phyloP scores from a whole-genome alignment of 2,329 filamentous ascomycete species.

The Microthyrium microscopicum region DNA sequence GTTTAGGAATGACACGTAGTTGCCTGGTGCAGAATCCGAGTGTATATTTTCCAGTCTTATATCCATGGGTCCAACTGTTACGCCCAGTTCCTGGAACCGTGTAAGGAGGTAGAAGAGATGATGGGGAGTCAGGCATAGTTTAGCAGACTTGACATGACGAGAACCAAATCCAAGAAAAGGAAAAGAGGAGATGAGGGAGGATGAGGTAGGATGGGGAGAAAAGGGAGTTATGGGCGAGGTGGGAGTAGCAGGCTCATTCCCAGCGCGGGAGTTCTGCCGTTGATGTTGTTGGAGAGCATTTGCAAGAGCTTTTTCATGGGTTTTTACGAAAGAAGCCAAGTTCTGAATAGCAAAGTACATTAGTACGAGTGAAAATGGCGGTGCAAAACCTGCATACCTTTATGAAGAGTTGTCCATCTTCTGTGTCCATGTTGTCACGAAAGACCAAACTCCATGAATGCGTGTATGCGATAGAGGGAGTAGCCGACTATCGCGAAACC shows the following conservation, averaged over 20 bases:
- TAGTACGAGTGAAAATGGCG: background rate
- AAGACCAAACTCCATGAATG: too few relatives aligned
- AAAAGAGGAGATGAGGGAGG: constrained; percentile 64
- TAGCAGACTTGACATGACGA: constrained; percentile 71
- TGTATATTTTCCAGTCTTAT: constrained; percentile 89
- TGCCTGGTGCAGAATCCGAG: constrained; percentile 67
- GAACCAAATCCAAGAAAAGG: constrained; percentile 74
- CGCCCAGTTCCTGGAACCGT: constrained; percentile 81
- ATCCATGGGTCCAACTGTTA: constrained; percentile 89
- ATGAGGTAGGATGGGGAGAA: constrained; percentile 47
- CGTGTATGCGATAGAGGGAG: background rate
- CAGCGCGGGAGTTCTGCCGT: constrained; percentile 37
- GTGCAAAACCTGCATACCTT: constrained; percentile 37
- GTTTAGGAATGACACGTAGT: constrained; percentile 90
- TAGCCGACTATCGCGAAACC: too few relatives aligned
- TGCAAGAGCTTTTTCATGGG: constrained; percentile 90
- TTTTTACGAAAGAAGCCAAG: constrained; percentile 88
- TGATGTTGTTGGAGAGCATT: constrained; percentile 86
- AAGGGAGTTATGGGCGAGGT: constrained; percentile 37
- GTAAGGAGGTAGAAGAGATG: constrained; percentile 94
- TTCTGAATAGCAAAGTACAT: constrained; percentile 40
- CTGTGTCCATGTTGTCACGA: constrained; percentile 55
- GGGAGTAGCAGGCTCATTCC: constrained; percentile 48
- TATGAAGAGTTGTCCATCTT: constrained; percentile 80
- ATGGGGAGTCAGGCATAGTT: constrained; percentile 83